Evolutionary conservation across 129 eudicot genomes (phyloP).

Genomic region (Saposhnikovia divaricata): DNA sequence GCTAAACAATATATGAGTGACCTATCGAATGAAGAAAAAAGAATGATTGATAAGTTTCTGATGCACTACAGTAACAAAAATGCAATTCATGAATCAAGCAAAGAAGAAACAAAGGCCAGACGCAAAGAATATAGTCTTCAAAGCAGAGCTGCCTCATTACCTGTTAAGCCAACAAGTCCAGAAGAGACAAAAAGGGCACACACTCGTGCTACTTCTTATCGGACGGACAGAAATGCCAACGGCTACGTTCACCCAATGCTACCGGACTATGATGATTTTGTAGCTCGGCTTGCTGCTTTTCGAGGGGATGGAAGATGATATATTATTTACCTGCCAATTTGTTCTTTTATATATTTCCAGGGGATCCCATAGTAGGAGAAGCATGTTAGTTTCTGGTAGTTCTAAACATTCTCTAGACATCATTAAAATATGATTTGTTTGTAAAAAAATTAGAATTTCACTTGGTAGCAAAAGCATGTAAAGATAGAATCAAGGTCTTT

Average conservation of each 20-base stretch:
- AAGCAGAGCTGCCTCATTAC: constrained; percentile 38
- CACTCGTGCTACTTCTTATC: constrained; percentile 33
- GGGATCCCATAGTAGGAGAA: neutral
- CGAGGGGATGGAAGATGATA: constrained; percentile 25
- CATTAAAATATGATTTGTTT: too few relatives aligned
- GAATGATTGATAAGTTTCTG: constrained; percentile 38
- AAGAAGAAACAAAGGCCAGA: constrained; percentile 16
- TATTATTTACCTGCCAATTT: neutral
- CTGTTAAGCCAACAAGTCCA: constrained; percentile 21
- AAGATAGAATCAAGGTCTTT: neutral
- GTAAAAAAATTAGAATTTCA: neutral
- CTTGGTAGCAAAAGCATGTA: neutral
- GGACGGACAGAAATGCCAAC: constrained; percentile 20
- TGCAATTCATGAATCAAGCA: constrained; percentile 12
- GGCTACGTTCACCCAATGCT: constrained; percentile 60
- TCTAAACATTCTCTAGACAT: neutral
- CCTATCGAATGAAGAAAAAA: constrained; percentile 31
- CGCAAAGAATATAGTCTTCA: constrained; percentile 15
- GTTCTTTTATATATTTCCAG: neutral
- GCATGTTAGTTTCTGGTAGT: neutral
- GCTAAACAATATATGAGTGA: neutral
- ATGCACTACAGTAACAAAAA: constrained; percentile 36
- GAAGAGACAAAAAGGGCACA: constrained; percentile 26
- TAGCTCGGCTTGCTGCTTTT: constrained; percentile 49
- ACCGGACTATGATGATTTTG: constrained; percentile 72